Conservation (phyloP, 768 basidiomycete species). For the Phylloporus rhodoxanthus region DNA sequence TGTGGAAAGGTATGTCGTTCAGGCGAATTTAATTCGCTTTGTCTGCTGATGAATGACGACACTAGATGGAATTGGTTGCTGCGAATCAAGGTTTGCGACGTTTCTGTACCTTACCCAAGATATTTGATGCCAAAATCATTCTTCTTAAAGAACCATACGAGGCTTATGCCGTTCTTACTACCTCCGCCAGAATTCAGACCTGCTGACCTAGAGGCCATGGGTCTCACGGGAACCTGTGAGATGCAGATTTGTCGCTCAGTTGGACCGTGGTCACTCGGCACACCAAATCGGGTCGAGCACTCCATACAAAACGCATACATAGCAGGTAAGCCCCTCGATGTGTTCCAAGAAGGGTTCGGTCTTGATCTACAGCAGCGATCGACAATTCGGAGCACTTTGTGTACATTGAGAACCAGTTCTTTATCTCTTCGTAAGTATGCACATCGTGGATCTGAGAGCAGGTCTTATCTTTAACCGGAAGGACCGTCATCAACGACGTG, state of each 20-base stretch:
- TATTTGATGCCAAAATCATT: background rate
- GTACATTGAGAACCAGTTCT: conserved; percentile 96
- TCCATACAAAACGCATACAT: conserved; percentile 95
- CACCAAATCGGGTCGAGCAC: conserved; percentile 73
- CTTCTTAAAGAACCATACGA: conserved; percentile 71
- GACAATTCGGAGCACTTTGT: conserved; percentile 94
- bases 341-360: background rate
- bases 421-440: conserved; percentile 71
- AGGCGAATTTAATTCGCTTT: background rate
- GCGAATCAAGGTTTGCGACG: conserved; percentile 70
- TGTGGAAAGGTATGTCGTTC: conserved; percentile 62
- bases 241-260: conserved; percentile 94
- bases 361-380: conserved; percentile 52
- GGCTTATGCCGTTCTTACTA: conserved; percentile 85
- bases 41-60: conserved; percentile 2
- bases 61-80: conserved; percentile 89
- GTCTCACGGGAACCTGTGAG: conserved; percentile 93
- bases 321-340: conserved; percentile 49
- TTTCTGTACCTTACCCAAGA: background rate
- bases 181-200: conserved; percentile 90
- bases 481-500: conserved; percentile 79
- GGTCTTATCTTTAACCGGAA: conserved; percentile 23
- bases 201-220: conserved; percentile 68
- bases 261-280: conserved; percentile 96
- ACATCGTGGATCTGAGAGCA: background rate